Percentiles rank a stretch among this genome's conserved stretches.
These are phyloP conservation scores for Aphanomyces invadans DNA, from an alignment of 352 stramenopile genomes.

Conservation along the genomic window DNA sequence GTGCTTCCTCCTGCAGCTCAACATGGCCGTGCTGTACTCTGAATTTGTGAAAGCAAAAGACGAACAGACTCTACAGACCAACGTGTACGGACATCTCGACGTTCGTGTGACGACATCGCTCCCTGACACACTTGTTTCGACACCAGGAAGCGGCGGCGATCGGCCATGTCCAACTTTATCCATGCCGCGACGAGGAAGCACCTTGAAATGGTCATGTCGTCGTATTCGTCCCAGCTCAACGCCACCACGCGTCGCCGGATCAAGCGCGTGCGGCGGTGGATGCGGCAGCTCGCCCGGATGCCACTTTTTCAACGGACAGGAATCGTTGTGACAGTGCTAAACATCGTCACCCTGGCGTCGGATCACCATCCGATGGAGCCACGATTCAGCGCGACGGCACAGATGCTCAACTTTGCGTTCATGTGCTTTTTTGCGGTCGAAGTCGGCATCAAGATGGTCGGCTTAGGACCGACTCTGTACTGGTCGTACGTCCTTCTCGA, in stretches of 20 bases:
- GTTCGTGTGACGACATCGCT: no score
- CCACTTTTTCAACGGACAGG: conserved; percentile 43
- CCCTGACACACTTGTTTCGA: no score
- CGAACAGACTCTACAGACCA: conserved; percentile 30
- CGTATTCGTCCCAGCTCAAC: not conserved
- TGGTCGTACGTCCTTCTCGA: conserved; percentile 50
- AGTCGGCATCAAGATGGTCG: conserved; percentile 79
- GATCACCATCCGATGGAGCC: conserved; percentile 75
- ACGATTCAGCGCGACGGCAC: conserved; percentile 42
- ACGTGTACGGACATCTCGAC: conserved; percentile 27
- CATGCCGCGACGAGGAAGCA: not conserved
- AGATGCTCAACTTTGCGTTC: conserved; percentile 74
- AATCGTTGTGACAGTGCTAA: conserved; percentile 72
- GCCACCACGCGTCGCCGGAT: not conserved
- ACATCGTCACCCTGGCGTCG: conserved; percentile 69
- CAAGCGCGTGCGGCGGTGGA: not conserved
- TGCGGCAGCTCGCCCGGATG: not conserved
- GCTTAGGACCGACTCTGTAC: conserved; percentile 49
- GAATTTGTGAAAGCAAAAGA: conserved; percentile 47
- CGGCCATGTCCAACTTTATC: not conserved
- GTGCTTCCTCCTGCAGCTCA: conserved; percentile 92
- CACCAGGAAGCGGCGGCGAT: not conserved
- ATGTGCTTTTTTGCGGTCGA: conserved; percentile 67
- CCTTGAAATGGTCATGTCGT: not conserved
- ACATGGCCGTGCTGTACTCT: conserved; percentile 87